Base-by-base conservation (phyloP, 2,329 filamentous ascomycete genomes). In the Pseudocercospora musae region DNA sequence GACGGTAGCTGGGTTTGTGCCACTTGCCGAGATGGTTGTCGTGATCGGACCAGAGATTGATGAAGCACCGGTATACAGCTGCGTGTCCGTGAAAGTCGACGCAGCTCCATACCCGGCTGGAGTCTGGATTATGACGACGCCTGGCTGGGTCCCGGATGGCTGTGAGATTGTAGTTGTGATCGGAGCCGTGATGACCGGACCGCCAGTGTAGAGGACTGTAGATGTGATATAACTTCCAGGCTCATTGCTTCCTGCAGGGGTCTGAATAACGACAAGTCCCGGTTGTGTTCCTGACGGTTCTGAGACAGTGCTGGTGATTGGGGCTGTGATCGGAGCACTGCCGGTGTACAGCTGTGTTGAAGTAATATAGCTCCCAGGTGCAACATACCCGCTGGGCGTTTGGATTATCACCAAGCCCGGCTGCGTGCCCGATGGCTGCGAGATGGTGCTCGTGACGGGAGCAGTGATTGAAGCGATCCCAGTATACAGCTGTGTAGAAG, bases 251-350 rank as follows among this genome's bases (percentile, higher is more conserved):
- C 40, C 50, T n/a, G 6, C 23, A 13, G 62, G 62, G 15, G 58
- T 63, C 54, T 60, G 53, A 55, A 66, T 29, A 7, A 60, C 42
- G 20, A 59, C 31, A 6, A 52, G 59, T 3, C 62, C 62, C n/a
- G 46, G 46, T 18, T 48, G 46, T 18, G 58, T 61, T 15, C 62
- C 62, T 20, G 50, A 53, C 15, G 62, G 46, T 23, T 48, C 13
- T 4, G 23, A 25, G 15, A 60, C 46, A 18, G 62, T 64, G 8
- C 31, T 50, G 8, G 58, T 58, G 8, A 54, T 46, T 6, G 53
- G 62, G 2, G 8, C 54, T n/a, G 58, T 54, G 20, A 64, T 53
- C 2, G 27, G 15, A 15, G 23, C 18, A n/a, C 21, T 40, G 2
- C 58, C 61, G 1, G 58, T 60, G 15, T 60, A 63, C 9, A 49